These are phyloP conservation scores for Hysterium pulicare DNA, from an alignment of 2,329 filamentous ascomycete species.

Conservation along the genomic window DNA sequence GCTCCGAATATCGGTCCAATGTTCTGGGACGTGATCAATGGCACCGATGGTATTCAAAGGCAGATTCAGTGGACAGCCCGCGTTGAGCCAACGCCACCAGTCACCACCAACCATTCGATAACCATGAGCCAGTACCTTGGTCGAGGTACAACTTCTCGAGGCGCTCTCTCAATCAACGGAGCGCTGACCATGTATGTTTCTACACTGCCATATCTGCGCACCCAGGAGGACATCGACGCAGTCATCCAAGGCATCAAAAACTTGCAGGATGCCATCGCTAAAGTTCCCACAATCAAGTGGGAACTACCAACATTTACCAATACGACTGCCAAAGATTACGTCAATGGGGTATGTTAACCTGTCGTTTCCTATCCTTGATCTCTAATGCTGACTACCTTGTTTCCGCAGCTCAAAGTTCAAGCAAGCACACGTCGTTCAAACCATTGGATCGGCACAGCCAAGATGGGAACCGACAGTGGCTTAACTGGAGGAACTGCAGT, in stretches of 20 bases:
- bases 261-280: constrained; percentile 53
- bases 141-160: constrained; percentile 60
- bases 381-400: constrained; percentile 7
- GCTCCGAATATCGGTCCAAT: constrained; percentile 64
- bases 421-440: constrained; percentile 41
- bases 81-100: constrained; percentile 55
- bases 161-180: constrained; percentile 58
- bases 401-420: constrained; percentile 40
- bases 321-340: constrained; percentile 54
- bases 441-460: constrained; percentile 56
- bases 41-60: constrained; percentile 57
- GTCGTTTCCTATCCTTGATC: constrained; percentile 10
- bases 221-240: constrained; percentile 58
- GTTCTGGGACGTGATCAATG: constrained; percentile 58
- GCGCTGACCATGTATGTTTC: constrained; percentile 58
- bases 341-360: too few relatives aligned
- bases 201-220: constrained; percentile 56
- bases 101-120: constrained; percentile 37
- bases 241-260: constrained; percentile 64
- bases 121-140: constrained; percentile 58
- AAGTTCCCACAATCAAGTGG: constrained; percentile 55
- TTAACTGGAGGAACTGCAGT: constrained; percentile 43
- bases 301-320: constrained; percentile 50
- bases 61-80: constrained; percentile 66
- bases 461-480: constrained; percentile 48